Conservation (phyloP, 768 basidiomycete species). For the Serendipita sp. region DNA sequence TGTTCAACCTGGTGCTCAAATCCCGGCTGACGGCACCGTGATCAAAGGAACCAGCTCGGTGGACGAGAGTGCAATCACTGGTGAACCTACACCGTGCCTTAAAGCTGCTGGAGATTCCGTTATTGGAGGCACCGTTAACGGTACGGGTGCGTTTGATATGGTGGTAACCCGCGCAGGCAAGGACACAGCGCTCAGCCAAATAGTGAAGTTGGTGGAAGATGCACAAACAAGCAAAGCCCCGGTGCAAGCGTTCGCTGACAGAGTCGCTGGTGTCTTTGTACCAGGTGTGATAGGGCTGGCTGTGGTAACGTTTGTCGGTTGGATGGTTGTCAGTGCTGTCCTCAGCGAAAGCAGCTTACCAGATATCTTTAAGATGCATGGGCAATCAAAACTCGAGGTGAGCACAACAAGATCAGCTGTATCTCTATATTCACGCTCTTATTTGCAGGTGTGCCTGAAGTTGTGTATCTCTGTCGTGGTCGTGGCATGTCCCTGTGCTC, state of each 20-base stretch:
- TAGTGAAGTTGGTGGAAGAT: slow-evolving; percentile 92
- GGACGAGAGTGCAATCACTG: slow-evolving; percentile 94
- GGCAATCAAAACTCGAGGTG: slow-evolving; percentile 64
- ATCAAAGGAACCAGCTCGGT: slow-evolving; percentile 71
- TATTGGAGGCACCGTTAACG: slow-evolving; percentile 95
- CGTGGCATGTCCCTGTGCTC: slow-evolving; percentile 94
- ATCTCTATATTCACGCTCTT: neutral
- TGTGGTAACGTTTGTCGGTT: slow-evolving; percentile 60
- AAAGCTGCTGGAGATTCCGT: slow-evolving; percentile 76
- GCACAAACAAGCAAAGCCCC: slow-evolving; percentile 97
- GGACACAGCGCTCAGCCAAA: slow-evolving; percentile 91
- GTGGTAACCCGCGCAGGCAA: slow-evolving; percentile 87
- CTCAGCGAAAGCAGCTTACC: slow-evolving; percentile 49
- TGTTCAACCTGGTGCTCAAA: slow-evolving; percentile 89
- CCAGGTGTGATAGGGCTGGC: slow-evolving; percentile 79
- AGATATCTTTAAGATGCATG: slow-evolving; percentile 68
- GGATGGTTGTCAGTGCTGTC: slow-evolving; percentile 60
- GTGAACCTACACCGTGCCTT: slow-evolving; percentile 76
- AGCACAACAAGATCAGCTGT: neutral
- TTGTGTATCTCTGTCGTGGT: slow-evolving; percentile 97
- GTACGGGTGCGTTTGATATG: slow-evolving; percentile 95
- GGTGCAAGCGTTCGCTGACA: slow-evolving; percentile 93
- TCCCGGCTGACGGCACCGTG: slow-evolving; percentile 91
- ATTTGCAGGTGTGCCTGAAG: slow-evolving; percentile 55
- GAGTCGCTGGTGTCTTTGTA: slow-evolving; percentile 88